Conservation (phyloP, 768 basidiomycete genomes). For the Stropharia rugosoannulata region DNA sequence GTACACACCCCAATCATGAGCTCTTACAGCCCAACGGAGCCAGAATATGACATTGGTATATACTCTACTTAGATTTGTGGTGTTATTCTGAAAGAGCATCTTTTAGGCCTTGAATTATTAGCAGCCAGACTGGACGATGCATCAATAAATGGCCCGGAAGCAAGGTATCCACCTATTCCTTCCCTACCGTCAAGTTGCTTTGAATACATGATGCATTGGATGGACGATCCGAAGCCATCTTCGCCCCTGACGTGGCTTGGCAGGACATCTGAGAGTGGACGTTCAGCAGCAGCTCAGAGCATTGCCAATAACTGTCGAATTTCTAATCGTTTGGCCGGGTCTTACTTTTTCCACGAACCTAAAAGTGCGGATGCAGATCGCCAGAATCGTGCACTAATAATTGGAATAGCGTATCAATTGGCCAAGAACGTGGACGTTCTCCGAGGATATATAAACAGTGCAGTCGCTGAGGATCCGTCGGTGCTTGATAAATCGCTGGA, state of each 20-base stretch:
- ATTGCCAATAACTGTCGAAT: neutral
- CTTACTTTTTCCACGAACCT: neutral
- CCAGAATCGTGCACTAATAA: neutral
- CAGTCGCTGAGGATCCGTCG: neutral
- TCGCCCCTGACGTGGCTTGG: neutral
- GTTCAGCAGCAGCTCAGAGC: neutral
- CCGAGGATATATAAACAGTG: neutral
- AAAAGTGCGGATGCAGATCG: neutral
- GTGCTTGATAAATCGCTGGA: neutral
- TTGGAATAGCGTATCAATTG: slow-evolving; percentile 7
- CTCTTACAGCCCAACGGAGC: neutral
- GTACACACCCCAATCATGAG: neutral
- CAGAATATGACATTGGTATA: too few relatives aligned
- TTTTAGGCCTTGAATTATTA: too few relatives aligned
- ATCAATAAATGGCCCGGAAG: neutral
- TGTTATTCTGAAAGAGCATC: too few relatives aligned
- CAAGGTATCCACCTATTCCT: neutral
- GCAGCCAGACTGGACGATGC: too few relatives aligned
- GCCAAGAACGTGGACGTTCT: neutral
- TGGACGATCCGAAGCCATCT: neutral
- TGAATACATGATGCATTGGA: neutral
- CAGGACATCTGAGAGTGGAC: neutral
- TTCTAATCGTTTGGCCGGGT: neutral
- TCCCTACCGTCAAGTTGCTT: neutral
- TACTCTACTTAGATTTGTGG: too few relatives aligned